Evolutionary conservation across 2,329 filamentous ascomycete genomes (phyloP).

Genomic region (Huntiella moniliformis): DNA sequence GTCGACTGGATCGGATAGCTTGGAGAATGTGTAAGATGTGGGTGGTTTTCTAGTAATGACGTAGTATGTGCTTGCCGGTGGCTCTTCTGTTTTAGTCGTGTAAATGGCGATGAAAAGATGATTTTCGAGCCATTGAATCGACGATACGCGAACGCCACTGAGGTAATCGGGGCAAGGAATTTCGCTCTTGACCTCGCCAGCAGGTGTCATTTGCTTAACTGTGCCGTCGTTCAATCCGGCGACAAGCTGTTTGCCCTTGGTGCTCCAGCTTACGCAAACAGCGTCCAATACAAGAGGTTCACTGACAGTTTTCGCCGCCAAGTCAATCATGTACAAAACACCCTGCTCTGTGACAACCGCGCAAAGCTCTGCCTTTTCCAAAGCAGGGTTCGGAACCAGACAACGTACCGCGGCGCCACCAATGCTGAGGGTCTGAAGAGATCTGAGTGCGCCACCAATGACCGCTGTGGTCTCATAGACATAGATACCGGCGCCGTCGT

Average conservation of each 20-base stretch:
- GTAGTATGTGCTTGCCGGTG: constrained; percentile 54
- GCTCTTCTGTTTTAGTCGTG: constrained; percentile 40
- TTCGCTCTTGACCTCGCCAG: constrained; percentile 56
- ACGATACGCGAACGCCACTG: constrained; percentile 53
- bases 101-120: constrained; percentile 67
- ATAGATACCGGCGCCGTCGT: constrained; percentile 61
- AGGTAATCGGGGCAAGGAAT: constrained; percentile 61
- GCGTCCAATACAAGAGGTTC: constrained; percentile 51
- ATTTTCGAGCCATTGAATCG: constrained; percentile 76
- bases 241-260: constrained; percentile 78
- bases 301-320: constrained; percentile 50
- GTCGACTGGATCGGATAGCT: constrained; percentile 53
- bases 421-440: constrained; percentile 59
- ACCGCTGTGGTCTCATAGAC: constrained; percentile 62
- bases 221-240: constrained; percentile 69
- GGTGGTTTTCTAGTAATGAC: constrained; percentile 50
- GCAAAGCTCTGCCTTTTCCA: constrained; percentile 53
- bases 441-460: constrained; percentile 43
- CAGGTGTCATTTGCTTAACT: constrained; percentile 64
- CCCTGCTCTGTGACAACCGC: constrained; percentile 66
- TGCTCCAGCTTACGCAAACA: constrained; percentile 79
- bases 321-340: constrained; percentile 65
- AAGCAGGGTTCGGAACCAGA: constrained; percentile 62
- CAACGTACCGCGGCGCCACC: constrained; percentile 55
- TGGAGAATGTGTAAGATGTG: constrained; percentile 50